Evolutionary conservation across 2,329 filamentous ascomycete genomes (phyloP), one percentile per base, ranked within the genome.

Genomic region (Monascus ruber): DNA sequence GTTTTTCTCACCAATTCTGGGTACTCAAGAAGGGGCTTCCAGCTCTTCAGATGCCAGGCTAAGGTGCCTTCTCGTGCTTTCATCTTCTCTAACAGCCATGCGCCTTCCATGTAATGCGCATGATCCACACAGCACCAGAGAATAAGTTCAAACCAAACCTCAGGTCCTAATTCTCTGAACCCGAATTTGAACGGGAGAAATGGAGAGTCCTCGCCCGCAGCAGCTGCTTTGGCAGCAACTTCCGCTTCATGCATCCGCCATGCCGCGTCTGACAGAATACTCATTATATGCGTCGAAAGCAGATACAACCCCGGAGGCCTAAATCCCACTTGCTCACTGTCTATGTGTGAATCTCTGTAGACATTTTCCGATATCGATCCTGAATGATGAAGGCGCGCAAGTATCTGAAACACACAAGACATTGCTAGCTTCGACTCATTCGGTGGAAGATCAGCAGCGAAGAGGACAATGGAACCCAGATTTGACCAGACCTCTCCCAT

Each of bases 41-140:
- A 71, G 44, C 61, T 67, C 37, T 63, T 52, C 11, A 63, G 52
- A 11, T 54, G 61, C 68, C 68, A 71, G 32, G 48, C 46, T 11
- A 48, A 42, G 7, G 56, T 47, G 17, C 40, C 44, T 4, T 47
- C 44, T 33, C 48, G 49, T 9, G 44, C 46, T 35, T 42, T 51
- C 49, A 66, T 58, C 31, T 54, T 49, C 29, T 58, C 47, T 10
- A 68, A 43, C 6, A 71, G 58, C 47, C 56, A 57, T 29, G 58
- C 47, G 17, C 64, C 69, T 43, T 67, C 64, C 26, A 49, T 55
- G 11, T 59, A 50, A 45, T 61, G 63, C 5, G 66, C 66, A 41
- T 63, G 61, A 47, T 71, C 68, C 29, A 71, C 61, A 49, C 69
- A 71, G 42, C 63, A 69, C 68, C 69, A 71, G 11, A 72, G 60